Evolutionary conservation across 2,329 filamentous ascomycete genomes (phyloP).

Genomic region (Pseudomassariella vexata): DNA sequence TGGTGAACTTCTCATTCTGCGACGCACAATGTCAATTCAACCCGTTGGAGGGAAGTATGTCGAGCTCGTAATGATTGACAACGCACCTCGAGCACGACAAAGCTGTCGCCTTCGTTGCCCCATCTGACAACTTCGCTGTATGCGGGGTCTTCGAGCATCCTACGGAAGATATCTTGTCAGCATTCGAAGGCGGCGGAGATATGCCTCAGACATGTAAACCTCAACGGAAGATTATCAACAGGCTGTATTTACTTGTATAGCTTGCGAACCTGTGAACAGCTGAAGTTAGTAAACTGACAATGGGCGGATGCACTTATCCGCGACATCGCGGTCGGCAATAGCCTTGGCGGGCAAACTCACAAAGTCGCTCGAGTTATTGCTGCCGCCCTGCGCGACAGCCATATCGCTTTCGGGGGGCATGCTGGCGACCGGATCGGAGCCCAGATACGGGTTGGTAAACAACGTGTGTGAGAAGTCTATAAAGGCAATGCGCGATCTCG

Average conservation of each 20-base stretch:
- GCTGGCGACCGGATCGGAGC: too few species aligned
- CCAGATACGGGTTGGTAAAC: too few species aligned
- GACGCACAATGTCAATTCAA: slow-evolving; percentile 6
- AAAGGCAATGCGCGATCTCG: too few species aligned
- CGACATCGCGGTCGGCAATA: slow-evolving; percentile 12
- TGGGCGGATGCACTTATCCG: not conserved
- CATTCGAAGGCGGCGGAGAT: slow-evolving; percentile 8
- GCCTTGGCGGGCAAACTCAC: slow-evolving; percentile 49
- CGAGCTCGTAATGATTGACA: slow-evolving; percentile 9
- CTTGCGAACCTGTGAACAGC: slow-evolving; percentile 73
- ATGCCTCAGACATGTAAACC: slow-evolving; percentile 6
- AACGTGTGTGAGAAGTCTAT: too few species aligned
- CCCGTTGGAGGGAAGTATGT: slow-evolving; percentile 4
- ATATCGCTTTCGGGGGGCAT: slow-evolving; percentile 32
- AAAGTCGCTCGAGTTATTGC: slow-evolving; percentile 91
- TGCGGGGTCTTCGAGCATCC: slow-evolving; percentile 93
- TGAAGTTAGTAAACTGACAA: slow-evolving; percentile 4
- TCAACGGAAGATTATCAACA: slow-evolving; percentile 5
- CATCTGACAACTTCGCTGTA: slow-evolving; percentile 92
- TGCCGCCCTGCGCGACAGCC: slow-evolving; percentile 31
- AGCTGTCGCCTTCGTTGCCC: slow-evolving; percentile 92
- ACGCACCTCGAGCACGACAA: slow-evolving; percentile 90
- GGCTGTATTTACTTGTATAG: slow-evolving; percentile 76
- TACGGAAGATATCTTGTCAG: slow-evolving; percentile 29
- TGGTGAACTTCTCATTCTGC: slow-evolving; percentile 90